A percentile compares a stretch with the other conserved stretches of the same genome.
Evolutionary conservation across 768 basidiomycete species (phyloP).

Genomic region (Russula vinacea): DNA sequence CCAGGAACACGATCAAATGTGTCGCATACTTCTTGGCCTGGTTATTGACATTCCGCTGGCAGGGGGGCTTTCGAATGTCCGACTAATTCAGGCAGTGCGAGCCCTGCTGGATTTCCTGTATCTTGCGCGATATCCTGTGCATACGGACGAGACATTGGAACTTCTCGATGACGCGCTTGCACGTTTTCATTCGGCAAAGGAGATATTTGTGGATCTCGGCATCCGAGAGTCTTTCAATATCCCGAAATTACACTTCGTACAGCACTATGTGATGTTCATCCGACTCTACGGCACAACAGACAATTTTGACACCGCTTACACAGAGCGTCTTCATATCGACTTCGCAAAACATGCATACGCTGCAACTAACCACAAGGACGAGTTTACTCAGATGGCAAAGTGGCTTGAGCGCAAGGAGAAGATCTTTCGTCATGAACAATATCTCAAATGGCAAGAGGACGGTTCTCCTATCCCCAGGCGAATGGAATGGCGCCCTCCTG

Average conservation of each 20-base stretch:
- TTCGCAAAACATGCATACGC: neutral
- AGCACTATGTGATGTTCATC: slow-evolving; percentile 8
- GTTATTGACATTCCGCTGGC: neutral
- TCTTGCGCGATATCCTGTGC: slow-evolving; percentile 37
- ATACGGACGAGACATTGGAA: slow-evolving; percentile 26
- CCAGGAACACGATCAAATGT: slow-evolving; percentile 38
- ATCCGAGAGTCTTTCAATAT: slow-evolving; percentile 35
- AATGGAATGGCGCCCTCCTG: neutral
- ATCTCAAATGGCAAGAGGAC: neutral
- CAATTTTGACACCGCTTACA: neutral
- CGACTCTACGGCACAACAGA: slow-evolving; percentile 20
- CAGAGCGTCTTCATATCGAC: neutral
- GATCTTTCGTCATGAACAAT: neutral
- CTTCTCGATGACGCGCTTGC: slow-evolving; percentile 25
- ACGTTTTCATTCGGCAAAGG: slow-evolving; percentile 36
- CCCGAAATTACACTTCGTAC: slow-evolving; percentile 14
- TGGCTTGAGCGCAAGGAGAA: neutral
- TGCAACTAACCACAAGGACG: neutral
- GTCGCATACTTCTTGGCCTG: slow-evolving; percentile 16
- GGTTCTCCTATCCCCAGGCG: neutral
- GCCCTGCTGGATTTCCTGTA: slow-evolving; percentile 39
- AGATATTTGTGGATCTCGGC: slow-evolving; percentile 38
- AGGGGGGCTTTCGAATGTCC: neutral
- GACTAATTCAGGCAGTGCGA: no score
- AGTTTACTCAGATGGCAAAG: neutral